Evolutionary conservation across 352 stramenopile species (phyloP), one percentile per base, ranked within the genome.

Genomic region (Pythium brachiatum): DNA sequence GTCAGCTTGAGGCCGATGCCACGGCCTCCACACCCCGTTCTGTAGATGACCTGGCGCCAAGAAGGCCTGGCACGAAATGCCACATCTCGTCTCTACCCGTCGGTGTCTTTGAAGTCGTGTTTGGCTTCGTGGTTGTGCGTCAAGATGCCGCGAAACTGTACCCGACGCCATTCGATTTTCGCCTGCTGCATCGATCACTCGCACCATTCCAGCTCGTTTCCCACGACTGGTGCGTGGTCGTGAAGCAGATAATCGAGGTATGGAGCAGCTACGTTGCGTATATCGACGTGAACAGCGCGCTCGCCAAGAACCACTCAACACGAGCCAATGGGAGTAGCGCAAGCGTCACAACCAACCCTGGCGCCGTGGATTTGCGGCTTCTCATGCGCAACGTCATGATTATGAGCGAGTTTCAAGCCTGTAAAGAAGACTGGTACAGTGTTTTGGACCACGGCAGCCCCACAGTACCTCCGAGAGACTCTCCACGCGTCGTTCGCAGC

Each of bases 361-460:
- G 15, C 5, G 56, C 56, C 11, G 36, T 20, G 13, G 56, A 62
- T 7, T 38, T 62, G 8, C 56, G 56, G 47, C 56, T 62, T 38
- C 13, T 56, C n/a, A 39, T 62, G 46, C 56, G 56, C 13, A 56
- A 50, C 46, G 31, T 62, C 56, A 44, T 62, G 8, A 62, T 44
- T 7, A 27, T 62, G 3, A 1, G 8, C 21, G 46, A 56, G 21
- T 18, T 15, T 11, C 46, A 27, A 1, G 11, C 7, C 8, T 18
- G 11, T 2, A 31, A 5, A 2, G 27, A 25, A 0, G 3, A 18
- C 13, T 62, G 44, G 56, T 48, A 46, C 47, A 29, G n/a, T 1
- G 16, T 56, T 6, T 21, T 50, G 21, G 27, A 29, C 9, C 29
- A 29, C 21, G 44, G 53, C 11, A 38, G 29, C 2, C 44, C 44